A percentile compares a stretch with the other conserved stretches of the same genome.
phyloP scores from a whole-genome alignment of 306 rosid species.

The Rubus idaeus region DNA sequence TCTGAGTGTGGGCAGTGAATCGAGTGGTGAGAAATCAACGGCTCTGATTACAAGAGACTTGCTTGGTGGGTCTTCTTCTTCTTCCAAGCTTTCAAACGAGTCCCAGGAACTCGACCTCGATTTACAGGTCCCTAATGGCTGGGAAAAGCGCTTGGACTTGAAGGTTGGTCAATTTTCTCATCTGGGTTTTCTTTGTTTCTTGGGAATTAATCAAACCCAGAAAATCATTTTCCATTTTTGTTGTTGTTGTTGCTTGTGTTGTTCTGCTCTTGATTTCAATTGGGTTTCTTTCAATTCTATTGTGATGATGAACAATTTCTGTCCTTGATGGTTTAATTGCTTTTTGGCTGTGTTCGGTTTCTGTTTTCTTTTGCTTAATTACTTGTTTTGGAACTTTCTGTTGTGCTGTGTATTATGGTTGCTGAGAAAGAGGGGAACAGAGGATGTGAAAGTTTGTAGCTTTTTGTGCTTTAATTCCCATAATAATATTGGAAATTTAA shows the following conservation, averaged over 20 bases:
- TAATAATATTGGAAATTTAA: background rate
- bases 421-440: constrained; percentile 6
- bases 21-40: constrained; percentile 61
- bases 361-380: background rate
- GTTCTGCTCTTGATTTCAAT: background rate
- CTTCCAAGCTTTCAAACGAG: constrained; percentile 36
- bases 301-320: background rate
- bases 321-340: background rate
- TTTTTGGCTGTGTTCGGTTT: background rate
- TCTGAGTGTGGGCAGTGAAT: constrained; percentile 63
- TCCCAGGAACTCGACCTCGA: constrained; percentile 97
- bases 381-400: constrained; percentile 1
- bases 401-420: constrained; percentile 18
- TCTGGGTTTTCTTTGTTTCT: constrained; percentile 22
- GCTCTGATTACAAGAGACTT: constrained; percentile 79
- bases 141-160: constrained; percentile 91
- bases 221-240: background rate
- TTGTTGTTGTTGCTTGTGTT: constrained; percentile 5
- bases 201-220: constrained; percentile 16
- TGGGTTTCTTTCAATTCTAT: constrained; percentile 3
- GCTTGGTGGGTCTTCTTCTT: constrained; percentile 63
- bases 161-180: constrained; percentile 52
- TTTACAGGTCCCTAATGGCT: constrained; percentile 85
- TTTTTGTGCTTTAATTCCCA: constrained; percentile 13
- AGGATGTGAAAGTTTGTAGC: background rate